These are phyloP conservation scores for Celoporthe dispersa DNA, from an alignment of 2,329 filamentous ascomycete genomes.

Conservation along the genomic window DNA sequence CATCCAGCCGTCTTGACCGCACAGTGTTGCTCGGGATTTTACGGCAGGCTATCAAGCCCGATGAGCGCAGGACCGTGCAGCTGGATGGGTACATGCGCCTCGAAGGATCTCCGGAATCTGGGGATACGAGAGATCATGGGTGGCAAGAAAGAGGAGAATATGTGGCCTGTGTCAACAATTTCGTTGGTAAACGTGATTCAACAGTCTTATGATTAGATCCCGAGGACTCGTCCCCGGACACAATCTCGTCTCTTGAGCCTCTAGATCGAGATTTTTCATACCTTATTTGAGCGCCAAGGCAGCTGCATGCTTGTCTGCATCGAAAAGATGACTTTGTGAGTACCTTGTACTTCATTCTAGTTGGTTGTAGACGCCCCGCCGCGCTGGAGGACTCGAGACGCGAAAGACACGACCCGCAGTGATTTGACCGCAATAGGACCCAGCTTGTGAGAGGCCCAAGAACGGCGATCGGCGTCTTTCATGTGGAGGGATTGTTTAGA, in stretches of 20 bases:
- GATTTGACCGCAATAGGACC: not conserved
- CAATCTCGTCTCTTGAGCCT: not conserved
- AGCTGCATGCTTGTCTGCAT: not conserved
- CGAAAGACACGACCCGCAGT: not conserved
- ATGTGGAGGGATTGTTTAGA: not conserved
- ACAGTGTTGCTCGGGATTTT: not conserved
- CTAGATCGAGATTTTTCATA: not conserved
- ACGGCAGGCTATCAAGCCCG: not conserved
- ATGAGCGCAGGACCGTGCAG: not conserved
- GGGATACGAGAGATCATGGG: not conserved
- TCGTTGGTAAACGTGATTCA: not conserved
- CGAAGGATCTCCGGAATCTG: not conserved
- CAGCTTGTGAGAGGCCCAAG: not conserved
- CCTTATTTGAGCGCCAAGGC: not conserved
- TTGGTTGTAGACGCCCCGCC: not conserved
- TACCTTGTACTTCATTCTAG: not conserved
- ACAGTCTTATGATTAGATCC: not conserved
- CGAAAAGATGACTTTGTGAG: not conserved
- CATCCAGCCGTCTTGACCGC: not conserved
- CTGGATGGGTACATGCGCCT: not conserved
- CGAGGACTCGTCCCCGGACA: too few species aligned
- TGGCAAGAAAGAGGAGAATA: not conserved
- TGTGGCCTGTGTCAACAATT: not conserved
- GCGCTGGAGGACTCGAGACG: too few species aligned
- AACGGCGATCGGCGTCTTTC: not conserved